Percentiles rank a stretch among this genome's conserved stretches.
phyloP scores from a whole-genome alignment of 2,329 filamentous ascomycete species.

The Helotiales sp. region DNA sequence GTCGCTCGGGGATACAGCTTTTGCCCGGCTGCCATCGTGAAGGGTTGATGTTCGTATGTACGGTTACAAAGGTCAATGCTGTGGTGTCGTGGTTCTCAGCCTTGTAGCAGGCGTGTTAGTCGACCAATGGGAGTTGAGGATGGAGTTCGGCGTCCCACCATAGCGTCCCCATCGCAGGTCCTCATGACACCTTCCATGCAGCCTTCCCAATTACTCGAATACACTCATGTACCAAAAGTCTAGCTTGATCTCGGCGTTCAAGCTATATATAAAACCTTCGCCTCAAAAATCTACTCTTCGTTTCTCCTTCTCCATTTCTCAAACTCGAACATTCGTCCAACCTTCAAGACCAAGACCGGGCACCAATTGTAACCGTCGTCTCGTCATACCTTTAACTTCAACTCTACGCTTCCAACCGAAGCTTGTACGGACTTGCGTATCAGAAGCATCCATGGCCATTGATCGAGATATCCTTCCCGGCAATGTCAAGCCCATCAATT shows the following conservation, averaged over 20 bases:
- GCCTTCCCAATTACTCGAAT: not conserved
- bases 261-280: not conserved
- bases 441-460: conserved; percentile 44
- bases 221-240: conserved; percentile 10
- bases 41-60: not conserved
- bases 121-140: not conserved
- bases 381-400: not conserved
- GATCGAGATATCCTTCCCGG: conserved; percentile 64
- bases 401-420: not conserved
- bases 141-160: not conserved
- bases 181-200: not conserved
- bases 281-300: conserved; percentile 5
- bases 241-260: not conserved
- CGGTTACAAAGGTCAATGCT: not conserved
- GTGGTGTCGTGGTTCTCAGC: not conserved
- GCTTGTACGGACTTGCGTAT: conserved; percentile 4
- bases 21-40: conserved; percentile 47
- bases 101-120: no score
- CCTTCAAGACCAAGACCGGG: not conserved
- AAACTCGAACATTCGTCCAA: conserved; percentile 1
- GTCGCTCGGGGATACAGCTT: conserved; percentile 83
- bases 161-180: not conserved
- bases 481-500: conserved; percentile 79
- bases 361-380: not conserved
- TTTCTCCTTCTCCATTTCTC: conserved; percentile 2